Conservation (phyloP, 768 basidiomycete genomes). For the Tricholoma terreum region DNA sequence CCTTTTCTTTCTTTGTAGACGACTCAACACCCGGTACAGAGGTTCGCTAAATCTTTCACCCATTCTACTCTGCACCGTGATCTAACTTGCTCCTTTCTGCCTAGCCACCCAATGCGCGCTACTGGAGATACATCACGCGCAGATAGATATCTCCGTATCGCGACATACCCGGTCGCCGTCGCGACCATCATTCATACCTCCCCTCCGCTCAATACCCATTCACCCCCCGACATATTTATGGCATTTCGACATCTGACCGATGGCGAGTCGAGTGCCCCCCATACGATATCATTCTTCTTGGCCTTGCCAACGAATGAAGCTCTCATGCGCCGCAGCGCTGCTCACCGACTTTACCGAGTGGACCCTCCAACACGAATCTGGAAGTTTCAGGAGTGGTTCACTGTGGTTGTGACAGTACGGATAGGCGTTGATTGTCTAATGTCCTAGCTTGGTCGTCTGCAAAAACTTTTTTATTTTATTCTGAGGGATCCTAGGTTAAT, state of each 20-base stretch:
- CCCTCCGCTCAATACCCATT: background rate
- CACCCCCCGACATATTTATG: slow-evolving; percentile 11
- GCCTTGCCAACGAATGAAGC: background rate
- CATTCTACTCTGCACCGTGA: slow-evolving; percentile 2
- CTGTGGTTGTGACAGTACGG: background rate
- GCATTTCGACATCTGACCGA: background rate
- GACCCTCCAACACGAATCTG: background rate
- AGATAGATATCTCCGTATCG: slow-evolving; percentile 26
- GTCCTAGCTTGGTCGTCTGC: background rate
- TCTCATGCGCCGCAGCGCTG: background rate
- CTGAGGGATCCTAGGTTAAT: background rate
- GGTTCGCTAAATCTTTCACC: slow-evolving; percentile 20
- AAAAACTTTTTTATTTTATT: background rate
- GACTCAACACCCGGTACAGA: slow-evolving; percentile 54
- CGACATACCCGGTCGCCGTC: slow-evolving; percentile 11
- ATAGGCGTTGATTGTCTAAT: background rate
- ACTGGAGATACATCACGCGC: slow-evolving; percentile 48
- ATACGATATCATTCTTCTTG: background rate
- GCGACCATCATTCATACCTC: slow-evolving; percentile 14
- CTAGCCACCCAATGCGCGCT: slow-evolving; percentile 40
- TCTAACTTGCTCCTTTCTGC: slow-evolving; percentile 6
- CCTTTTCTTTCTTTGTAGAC: slow-evolving; percentile 36
- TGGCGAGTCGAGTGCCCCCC: background rate
- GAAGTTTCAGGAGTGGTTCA: background rate
- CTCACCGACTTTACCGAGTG: background rate